These are phyloP conservation scores for Claviceps sp. DNA, from an alignment of 2,329 filamentous ascomycete species.

Conservation along the genomic window DNA sequence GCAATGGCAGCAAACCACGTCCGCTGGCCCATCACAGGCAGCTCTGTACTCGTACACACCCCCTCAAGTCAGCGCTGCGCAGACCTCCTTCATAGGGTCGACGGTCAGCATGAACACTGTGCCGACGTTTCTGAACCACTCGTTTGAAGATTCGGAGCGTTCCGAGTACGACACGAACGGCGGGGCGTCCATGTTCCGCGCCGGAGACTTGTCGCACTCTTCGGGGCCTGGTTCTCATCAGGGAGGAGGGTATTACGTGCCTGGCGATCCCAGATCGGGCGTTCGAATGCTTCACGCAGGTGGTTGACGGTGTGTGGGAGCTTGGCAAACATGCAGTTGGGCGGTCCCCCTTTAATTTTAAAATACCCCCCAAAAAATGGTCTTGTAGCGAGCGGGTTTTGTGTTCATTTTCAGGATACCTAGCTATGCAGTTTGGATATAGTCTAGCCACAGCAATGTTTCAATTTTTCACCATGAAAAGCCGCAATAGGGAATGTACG, in stretches of 20 bases:
- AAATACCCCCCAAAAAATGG: too few species aligned
- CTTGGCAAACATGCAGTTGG: constrained; percentile 14
- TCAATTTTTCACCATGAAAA: too few species aligned
- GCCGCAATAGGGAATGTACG: too few species aligned
- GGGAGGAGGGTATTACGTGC: constrained; percentile 20
- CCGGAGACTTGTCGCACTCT: constrained; percentile 17
- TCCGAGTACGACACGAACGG: constrained; percentile 19
- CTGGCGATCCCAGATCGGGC: constrained; percentile 19
- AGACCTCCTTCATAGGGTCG: constrained; percentile 18
- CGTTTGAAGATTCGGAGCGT: constrained; percentile 22
- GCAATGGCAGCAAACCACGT: constrained; percentile 29
- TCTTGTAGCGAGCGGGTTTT: too few species aligned
- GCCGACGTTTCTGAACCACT: constrained; percentile 20
- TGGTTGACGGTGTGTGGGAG: constrained; percentile 15
- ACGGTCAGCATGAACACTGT: constrained; percentile 19
- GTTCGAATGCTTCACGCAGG: constrained; percentile 15
- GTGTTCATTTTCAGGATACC: too few species aligned
- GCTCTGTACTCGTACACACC: constrained; percentile 33
- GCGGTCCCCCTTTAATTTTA: too few species aligned
- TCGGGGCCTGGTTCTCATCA: constrained; percentile 15
- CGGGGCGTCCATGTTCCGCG: constrained; percentile 20
- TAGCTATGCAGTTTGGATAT: too few species aligned
- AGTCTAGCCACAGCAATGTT: too few species aligned
- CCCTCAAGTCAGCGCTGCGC: constrained; percentile 21
- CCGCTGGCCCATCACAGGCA: constrained; percentile 26